Percentiles rank a stretch among this genome's conserved stretches.
Evolutionary conservation across 108 stramenopile species (phyloP).

Genomic region (Cylindrotheca fusiformis): DNA sequence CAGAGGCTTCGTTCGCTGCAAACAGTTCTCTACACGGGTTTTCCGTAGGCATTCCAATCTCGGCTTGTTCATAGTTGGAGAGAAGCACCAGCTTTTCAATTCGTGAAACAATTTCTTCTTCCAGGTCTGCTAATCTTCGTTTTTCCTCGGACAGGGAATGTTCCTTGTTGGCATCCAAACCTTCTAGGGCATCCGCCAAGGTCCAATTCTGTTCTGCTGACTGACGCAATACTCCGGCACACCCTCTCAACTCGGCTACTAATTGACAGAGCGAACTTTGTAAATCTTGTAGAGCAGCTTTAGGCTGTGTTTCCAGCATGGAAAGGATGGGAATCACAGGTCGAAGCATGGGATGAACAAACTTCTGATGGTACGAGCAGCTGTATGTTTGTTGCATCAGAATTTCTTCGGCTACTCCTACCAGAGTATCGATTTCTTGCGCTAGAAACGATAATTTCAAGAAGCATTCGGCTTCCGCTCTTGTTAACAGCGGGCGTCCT

Average conservation of each 20-base stretch:
- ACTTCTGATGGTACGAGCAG: neutral
- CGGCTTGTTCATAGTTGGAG: constrained; percentile 4
- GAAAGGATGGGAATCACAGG: neutral
- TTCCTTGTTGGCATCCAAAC: constrained; percentile 5
- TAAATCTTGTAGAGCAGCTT: constrained; percentile 1
- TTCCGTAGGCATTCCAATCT: neutral
- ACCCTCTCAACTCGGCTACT: neutral
- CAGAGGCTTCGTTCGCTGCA: neutral
- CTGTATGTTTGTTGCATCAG: constrained; percentile 5
- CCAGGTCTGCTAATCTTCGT: constrained; percentile 27
- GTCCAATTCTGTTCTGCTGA: constrained; percentile 28
- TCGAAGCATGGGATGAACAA: constrained; percentile 1
- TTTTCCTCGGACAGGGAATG: constrained; percentile 21
- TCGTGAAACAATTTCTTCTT: constrained; percentile 28
- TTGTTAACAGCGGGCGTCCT: constrained; percentile 25
- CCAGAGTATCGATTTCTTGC: constrained; percentile 35
- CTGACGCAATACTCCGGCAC: constrained; percentile 12
- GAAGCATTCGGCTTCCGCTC: constrained; percentile 32
- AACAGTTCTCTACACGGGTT: neutral
- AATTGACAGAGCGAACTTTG: constrained; percentile 1
- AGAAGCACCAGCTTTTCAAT: constrained; percentile 18
- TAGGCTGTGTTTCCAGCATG: neutral
- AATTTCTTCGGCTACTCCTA: constrained; percentile 6
- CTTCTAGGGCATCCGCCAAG: constrained; percentile 4
- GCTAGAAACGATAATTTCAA: constrained; percentile 20